Conservation (phyloP, 495 filamentous ascomycete species). For the Pyrenula aspistea region DNA sequence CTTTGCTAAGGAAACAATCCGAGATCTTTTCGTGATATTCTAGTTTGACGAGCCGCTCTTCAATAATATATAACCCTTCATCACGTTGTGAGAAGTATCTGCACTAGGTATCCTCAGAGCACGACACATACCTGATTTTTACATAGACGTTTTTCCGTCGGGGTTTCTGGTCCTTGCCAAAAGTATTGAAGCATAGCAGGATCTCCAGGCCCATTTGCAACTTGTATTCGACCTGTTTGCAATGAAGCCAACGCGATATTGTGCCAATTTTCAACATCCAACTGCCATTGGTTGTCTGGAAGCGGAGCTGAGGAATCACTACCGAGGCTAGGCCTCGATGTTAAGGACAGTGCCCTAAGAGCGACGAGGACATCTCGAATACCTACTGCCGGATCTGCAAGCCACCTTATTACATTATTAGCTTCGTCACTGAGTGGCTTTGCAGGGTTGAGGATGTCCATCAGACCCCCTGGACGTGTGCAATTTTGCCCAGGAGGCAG, state of each 20-base stretch:
- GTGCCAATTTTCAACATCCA: neutral
- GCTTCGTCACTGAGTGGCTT: neutral
- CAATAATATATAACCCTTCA: neutral
- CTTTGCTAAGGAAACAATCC: neutral
- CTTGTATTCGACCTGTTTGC: neutral
- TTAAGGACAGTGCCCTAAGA: neutral
- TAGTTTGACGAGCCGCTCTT: neutral
- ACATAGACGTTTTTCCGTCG: neutral
- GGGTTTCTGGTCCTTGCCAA: neutral
- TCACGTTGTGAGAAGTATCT: neutral
- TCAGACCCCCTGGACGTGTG: neutral
- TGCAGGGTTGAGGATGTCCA: neutral
- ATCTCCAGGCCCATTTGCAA: neutral
- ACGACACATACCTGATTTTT: neutral
- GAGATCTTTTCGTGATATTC: neutral
- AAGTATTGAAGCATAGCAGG: neutral
- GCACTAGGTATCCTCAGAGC: neutral
- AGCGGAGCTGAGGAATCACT: neutral
- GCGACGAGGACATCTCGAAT: neutral
- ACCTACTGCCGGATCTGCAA: neutral
- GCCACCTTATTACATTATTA: neutral
- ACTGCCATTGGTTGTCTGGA: neutral
- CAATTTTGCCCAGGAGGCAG: neutral
- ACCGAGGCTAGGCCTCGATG: neutral
- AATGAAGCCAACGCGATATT: neutral